Evolutionary conservation across 352 stramenopile species (phyloP), one percentile per base, ranked within the genome.

Genomic region (Globisporangium ultimum): DNA sequence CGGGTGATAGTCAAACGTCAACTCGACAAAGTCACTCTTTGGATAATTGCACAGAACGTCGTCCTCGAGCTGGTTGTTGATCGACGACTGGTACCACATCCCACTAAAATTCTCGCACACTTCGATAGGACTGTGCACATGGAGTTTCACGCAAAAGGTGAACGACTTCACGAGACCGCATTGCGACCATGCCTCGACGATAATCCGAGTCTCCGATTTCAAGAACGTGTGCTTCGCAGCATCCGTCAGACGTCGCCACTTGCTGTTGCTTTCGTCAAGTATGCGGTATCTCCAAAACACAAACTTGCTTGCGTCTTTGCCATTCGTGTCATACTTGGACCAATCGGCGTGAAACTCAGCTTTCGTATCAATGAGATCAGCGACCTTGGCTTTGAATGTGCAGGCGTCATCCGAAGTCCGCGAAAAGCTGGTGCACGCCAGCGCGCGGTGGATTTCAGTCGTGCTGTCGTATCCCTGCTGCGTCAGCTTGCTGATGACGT

Each of bases 21-120:
- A 62, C 61, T 83, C 73, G 18, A 66, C 70, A 68, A 83, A 83
- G 68, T 76, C 68, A 47, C 70, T 80, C 7, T 70, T 56, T 1
- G 63, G 52, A 34, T 67, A 64, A 7, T 61, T 70, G 55, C 73
- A 80, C 15, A 83, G 53, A 14, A 52, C 36, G 17, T 58, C 65
- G 24, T 28, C 24, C 24, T 2, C 24, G 24, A 28, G 24, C 32
- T 21, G 15, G 17, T 28, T 22, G 4, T 21, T 41, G 10, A 55
- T 24, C 14, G 22, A 58, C 32, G 73, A 58, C 50, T 83, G 73
- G 59, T 78, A 76, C 68, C 70, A 83, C 73, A 83, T 80, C 34
- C 43, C 32, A 12, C 58, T 53, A 32, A 83, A 83, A 18, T 54
- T 15, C 7, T 80, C 70, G 45, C 68, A 76, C 22, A 80, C 65